Percentiles rank a stretch among this genome's conserved stretches.
These are phyloP conservation scores for Mallotus japonicus DNA, from an alignment of 441 rosid genomes.

Conservation along the genomic window DNA sequence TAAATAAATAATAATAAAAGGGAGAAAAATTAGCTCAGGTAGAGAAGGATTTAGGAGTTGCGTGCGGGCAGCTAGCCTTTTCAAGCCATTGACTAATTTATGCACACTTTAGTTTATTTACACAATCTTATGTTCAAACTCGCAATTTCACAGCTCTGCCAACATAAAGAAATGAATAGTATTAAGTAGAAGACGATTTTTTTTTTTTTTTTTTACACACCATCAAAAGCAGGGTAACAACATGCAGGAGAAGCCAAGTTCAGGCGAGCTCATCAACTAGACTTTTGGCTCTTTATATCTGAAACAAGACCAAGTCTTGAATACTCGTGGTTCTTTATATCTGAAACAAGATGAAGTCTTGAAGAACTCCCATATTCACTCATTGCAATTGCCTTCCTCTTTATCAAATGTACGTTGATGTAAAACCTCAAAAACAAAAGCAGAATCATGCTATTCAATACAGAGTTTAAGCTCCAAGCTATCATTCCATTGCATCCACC, in stretches of 20 bases:
- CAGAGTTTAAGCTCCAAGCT: slow-evolving; percentile 76
- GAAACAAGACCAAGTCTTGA: slow-evolving; percentile 3
- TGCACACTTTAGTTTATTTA: neutral
- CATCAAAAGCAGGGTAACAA: neutral
- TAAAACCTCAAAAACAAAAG: slow-evolving; percentile 62
- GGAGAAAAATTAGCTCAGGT: neutral
- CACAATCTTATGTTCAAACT: neutral
- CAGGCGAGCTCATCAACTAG: neutral
- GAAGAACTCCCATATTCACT: slow-evolving; percentile 10
- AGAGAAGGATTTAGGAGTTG: too few species aligned
- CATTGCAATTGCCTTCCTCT: neutral
- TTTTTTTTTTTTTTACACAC: too few species aligned
- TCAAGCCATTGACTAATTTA: neutral
- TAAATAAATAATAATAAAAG: neutral
- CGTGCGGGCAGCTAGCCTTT: neutral
- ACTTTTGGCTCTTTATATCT: neutral
- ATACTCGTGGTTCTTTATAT: neutral
- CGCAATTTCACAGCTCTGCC: too few species aligned
- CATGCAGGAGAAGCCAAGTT: neutral
- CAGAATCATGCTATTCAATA: slow-evolving; percentile 52
- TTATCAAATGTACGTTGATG: slow-evolving; percentile 36
- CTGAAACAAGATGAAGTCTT: neutral
- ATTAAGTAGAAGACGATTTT: too few species aligned
- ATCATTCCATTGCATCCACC: slow-evolving; percentile 91
- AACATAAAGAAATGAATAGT: too few species aligned